Conservation (phyloP, 164 flowering plant species). For the Annona squamosa region DNA sequence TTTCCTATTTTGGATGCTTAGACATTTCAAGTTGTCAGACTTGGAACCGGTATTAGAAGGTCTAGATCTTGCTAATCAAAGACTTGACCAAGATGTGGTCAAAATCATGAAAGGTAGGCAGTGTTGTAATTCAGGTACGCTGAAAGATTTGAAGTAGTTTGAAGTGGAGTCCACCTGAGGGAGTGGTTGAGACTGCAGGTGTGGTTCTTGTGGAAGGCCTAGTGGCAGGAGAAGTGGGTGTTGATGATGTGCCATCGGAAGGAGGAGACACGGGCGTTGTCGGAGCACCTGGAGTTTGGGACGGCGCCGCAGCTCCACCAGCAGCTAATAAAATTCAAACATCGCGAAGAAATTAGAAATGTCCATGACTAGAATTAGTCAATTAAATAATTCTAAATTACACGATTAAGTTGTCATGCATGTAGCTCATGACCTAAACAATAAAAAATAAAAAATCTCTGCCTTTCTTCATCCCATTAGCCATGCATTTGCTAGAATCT, state of each 20-base stretch:
- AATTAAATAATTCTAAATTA: not conserved
- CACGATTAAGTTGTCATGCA: not conserved
- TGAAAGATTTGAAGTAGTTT: not conserved
- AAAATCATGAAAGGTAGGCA: not conserved
- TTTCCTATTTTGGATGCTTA: not conserved
- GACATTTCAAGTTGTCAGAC: not conserved
- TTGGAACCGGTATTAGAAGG: not conserved
- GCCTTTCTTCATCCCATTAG: not conserved
- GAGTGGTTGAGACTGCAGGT: not conserved
- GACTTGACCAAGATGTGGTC: not conserved
- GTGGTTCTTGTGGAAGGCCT: not conserved
- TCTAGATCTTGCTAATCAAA: no score
- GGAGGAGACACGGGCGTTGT: not conserved
- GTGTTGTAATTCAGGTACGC: not conserved
- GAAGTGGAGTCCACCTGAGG: not conserved
- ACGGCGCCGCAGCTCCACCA: slow-evolving; percentile 10
- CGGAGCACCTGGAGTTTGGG: not conserved
- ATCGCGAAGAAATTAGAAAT: not conserved
- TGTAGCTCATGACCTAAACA: not conserved
- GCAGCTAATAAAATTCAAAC: slow-evolving; percentile 9
- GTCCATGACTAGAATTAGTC: not conserved
- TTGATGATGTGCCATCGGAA: slow-evolving; percentile 2
- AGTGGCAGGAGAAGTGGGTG: not conserved
- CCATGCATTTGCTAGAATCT: no score
- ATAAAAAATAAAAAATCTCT: not conserved